A percentile compares a stretch with the other conserved stretches of the same genome.
phyloP scores from a whole-genome alignment of 306 rosid genomes.

The Rosa persica region DNA sequence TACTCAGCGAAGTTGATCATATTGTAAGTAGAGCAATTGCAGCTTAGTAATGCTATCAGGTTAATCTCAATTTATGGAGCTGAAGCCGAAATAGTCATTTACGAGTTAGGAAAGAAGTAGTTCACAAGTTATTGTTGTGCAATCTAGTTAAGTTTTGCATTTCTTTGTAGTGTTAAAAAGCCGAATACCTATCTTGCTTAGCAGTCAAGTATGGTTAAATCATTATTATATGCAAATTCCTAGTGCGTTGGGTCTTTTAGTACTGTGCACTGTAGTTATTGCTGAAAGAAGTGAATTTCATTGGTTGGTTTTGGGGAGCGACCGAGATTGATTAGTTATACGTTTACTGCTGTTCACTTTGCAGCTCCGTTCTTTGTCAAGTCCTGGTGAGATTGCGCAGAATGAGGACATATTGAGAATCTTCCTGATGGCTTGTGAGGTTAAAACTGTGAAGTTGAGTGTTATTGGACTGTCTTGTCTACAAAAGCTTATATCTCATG shows the following conservation, averaged over 20 bases:
- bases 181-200: neutral
- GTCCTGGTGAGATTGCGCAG: slow-evolving; percentile 83
- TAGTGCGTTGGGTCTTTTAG: neutral
- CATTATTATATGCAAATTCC: neutral
- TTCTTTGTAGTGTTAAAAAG: neutral
- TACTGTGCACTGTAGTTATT: neutral
- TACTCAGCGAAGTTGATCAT: neutral
- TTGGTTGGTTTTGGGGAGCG: neutral
- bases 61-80: neutral
- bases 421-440: slow-evolving; percentile 91
- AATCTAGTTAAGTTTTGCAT: neutral
- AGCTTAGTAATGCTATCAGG: neutral
- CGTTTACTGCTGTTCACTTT: slow-evolving; percentile 31
- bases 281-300: neutral
- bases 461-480: slow-evolving; percentile 91
- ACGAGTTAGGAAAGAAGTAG: neutral
- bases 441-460: slow-evolving; percentile 80
- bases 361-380: slow-evolving; percentile 88
- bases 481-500: slow-evolving; percentile 91
- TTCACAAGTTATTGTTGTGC: neutral
- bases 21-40: neutral
- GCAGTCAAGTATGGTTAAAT: neutral
- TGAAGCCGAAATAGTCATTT: neutral
- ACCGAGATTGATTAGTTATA: slow-evolving; percentile 11
- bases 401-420: slow-evolving; percentile 88